These are phyloP conservation scores for Quambalaria eucalypti DNA, from an alignment of 1,284 basidiomycete species.

Conservation along the genomic window DNA sequence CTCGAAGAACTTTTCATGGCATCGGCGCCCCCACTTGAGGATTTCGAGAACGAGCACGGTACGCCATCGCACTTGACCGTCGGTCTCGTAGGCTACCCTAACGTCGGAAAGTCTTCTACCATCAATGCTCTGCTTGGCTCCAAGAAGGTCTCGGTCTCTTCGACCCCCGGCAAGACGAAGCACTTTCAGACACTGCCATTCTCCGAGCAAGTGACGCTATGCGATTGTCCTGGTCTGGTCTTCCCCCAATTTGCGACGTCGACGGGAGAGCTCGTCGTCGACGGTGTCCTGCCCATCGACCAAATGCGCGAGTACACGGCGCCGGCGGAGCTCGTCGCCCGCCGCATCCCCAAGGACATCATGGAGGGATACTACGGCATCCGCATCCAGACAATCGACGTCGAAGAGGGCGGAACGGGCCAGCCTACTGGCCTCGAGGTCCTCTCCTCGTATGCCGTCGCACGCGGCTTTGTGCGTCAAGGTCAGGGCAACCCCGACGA, in stretches of 20 bases:
- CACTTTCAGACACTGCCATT: constrained; percentile 97
- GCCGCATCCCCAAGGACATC: constrained; percentile 73
- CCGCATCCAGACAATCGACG: constrained; percentile 58
- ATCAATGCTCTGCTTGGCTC: constrained; percentile 45
- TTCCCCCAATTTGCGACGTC: constrained; percentile 75
- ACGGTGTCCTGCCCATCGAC: constrained; percentile 95
- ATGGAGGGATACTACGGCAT: constrained; percentile 85
- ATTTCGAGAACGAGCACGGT: constrained; percentile 45
- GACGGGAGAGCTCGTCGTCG: constrained; percentile 83
- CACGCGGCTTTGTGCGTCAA: constrained; percentile 79
- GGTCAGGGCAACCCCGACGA: constrained; percentile 97
- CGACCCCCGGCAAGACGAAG: constrained; percentile 72
- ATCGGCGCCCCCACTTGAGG: constrained; percentile 65
- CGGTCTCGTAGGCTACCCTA: constrained; percentile 61
- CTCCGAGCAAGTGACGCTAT: constrained; percentile 77
- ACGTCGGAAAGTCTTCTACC: constrained; percentile 46
- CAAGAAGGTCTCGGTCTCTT: constrained; percentile 45
- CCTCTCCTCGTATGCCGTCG: constrained; percentile 68
- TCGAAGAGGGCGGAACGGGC: constrained; percentile 80
- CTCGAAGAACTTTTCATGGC: constrained; percentile 75
- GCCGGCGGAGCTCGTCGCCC: constrained; percentile 69
- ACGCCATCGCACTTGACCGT: constrained; percentile 55
- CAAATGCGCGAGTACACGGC: constrained; percentile 92
- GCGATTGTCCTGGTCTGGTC: constrained; percentile 96
- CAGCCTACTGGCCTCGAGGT: constrained; percentile 70